Evolutionary conservation across 306 rosid species (phyloP), one percentile per base, ranked within the genome.

Genomic region (Fragaria vesca): DNA sequence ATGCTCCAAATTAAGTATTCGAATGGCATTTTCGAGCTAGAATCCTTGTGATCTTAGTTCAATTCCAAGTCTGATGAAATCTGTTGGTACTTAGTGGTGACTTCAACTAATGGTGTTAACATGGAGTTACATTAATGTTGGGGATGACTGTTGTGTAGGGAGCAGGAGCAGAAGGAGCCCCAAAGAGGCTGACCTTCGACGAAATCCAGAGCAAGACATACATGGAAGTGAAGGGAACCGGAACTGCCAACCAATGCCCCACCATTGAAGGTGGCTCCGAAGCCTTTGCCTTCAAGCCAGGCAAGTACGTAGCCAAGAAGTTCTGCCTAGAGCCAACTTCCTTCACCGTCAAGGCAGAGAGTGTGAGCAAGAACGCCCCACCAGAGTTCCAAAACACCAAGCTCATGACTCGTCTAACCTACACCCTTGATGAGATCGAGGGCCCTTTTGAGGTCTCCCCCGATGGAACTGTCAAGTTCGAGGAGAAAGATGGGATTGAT

Each of bases 161-260:
- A 73, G 99, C 98, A 57, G 79, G 90, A 66, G 99, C 98, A 0
- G 99, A 96, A 79, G 97, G 98, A 57, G 84, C 57, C 28, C 97
- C 98, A 21, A 96, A 88, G 88, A 71, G 99, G 71, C 84, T 96
- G 57, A 96, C 99, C 63, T 96, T 42, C 21, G 99, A 96, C 13
- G 97, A 93, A 83, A 96, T 93, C 83, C 99, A 96, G 81, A 93
- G 98, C 88, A 91, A 93, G 88, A 96, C 99, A 45, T 96, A 96
- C 89, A 0, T 79, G 76, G 99, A 96, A 86, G 99, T 93, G 8
- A 96, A 96, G 69, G 99, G 99, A 43, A 87, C 90, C 0, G 98
- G 97, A 73, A 96, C 99, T 0, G 99, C 99, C 0, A 96, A 93
- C 94, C 99, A 96, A 51, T 96, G 99, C 79, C 99, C 99, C 48